These are phyloP conservation scores for Penicillium mononematosum DNA, from an alignment of 495 filamentous ascomycete genomes.

Conservation along the genomic window DNA sequence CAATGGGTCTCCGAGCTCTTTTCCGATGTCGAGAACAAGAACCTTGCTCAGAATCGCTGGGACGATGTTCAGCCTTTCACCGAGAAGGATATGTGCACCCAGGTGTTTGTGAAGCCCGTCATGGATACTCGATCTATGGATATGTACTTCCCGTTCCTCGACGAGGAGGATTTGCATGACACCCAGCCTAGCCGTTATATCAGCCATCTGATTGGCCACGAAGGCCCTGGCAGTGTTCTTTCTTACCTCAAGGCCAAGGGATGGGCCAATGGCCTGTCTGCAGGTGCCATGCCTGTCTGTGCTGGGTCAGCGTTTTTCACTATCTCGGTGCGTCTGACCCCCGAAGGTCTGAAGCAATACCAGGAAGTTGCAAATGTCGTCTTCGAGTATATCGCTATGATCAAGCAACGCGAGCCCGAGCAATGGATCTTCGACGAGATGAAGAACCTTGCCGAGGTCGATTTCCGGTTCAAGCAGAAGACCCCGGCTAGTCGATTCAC, in stretches of 20 bases:
- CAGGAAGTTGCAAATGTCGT: slow-evolving; percentile 81
- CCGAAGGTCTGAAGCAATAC: slow-evolving; percentile 82
- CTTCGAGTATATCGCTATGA: slow-evolving; percentile 91
- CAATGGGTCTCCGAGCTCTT: slow-evolving; percentile 87
- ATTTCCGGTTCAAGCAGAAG: slow-evolving; percentile 95
- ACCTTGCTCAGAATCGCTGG: slow-evolving; percentile 80
- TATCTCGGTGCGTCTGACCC: slow-evolving; percentile 75
- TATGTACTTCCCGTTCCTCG: slow-evolving; percentile 83
- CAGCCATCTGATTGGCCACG: slow-evolving; percentile 92
- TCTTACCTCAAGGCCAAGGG: slow-evolving; percentile 93
- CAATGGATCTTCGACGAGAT: slow-evolving; percentile 93
- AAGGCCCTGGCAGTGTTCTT: slow-evolving; percentile 94
- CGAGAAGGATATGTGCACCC: slow-evolving; percentile 66
- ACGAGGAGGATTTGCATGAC: slow-evolving; percentile 81
- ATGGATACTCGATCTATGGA: slow-evolving; percentile 88
- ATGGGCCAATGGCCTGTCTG: slow-evolving; percentile 85
- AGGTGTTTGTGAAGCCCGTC: slow-evolving; percentile 92
- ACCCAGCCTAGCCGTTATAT: slow-evolving; percentile 87
- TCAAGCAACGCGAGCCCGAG: slow-evolving; percentile 76
- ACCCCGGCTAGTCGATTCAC: slow-evolving; percentile 84
- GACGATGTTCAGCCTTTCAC: slow-evolving; percentile 68
- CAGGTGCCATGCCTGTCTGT: slow-evolving; percentile 73
- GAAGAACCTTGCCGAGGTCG: slow-evolving; percentile 82
- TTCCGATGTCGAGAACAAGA: slow-evolving; percentile 78
- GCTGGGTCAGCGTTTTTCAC: slow-evolving; percentile 85